Percentiles rank a stretch among this genome's conserved stretches.
phyloP scores from a whole-genome alignment of 2,329 filamentous ascomycete species.

The Colletotrichum tabaci region DNA sequence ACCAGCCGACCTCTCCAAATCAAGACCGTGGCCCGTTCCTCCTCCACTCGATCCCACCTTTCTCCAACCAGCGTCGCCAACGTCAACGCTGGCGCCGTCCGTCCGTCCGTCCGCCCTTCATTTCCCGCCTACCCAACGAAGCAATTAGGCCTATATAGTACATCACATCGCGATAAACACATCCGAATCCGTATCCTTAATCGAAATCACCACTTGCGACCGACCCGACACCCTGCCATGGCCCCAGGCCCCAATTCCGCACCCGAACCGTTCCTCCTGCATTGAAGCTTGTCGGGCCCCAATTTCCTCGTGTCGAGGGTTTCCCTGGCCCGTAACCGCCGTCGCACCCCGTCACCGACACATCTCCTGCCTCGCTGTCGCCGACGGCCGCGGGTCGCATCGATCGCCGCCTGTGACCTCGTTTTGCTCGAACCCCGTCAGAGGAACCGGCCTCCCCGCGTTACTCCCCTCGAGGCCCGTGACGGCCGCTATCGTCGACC shows the following conservation, averaged over 20 bases:
- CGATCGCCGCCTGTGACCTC: background rate
- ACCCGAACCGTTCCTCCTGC: conserved; percentile 32
- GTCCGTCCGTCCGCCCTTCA: conserved; percentile 30
- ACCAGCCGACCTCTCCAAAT: conserved; percentile 32
- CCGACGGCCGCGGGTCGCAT: conserved; percentile 8
- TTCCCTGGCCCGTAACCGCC: conserved; percentile 35
- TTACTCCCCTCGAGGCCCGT: conserved; percentile 30
- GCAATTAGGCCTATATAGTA: conserved; percentile 21
- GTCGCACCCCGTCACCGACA: conserved; percentile 37
- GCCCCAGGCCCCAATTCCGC: conserved; percentile 29
- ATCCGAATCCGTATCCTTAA: conserved; percentile 37
- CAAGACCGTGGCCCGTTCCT: conserved; percentile 40
- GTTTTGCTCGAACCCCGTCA: background rate
- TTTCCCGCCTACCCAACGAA: conserved; percentile 36
- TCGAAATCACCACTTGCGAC: conserved; percentile 14
- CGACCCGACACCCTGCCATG: conserved; percentile 32
- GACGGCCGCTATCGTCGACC: conserved; percentile 26
- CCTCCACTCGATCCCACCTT: conserved; percentile 22
- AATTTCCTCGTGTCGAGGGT: conserved; percentile 38
- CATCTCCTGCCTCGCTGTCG: conserved; percentile 18
- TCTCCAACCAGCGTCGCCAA: conserved; percentile 39
- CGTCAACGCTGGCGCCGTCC: conserved; percentile 32
- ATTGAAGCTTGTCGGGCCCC: conserved; percentile 36
- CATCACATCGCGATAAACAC: conserved; percentile 25
- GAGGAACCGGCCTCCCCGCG: background rate